Conservation (phyloP, 2,329 filamentous ascomycete species). For the Aspergillus eucalypticola region DNA sequence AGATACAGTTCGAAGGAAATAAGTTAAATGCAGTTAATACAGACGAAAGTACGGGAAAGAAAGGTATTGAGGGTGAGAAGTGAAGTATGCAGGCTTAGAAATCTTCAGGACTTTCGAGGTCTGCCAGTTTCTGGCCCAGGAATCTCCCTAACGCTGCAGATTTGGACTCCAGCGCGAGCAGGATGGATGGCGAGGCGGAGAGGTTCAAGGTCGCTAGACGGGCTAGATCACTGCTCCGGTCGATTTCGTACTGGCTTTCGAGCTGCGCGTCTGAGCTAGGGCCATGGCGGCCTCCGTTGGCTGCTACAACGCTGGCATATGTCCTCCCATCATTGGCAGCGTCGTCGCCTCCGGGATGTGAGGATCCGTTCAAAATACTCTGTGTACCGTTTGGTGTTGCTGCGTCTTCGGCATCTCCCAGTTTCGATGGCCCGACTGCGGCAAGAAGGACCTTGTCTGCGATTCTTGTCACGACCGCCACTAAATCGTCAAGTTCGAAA, state of each 20-base stretch:
- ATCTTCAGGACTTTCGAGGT: conserved; percentile 45
- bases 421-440: conserved; percentile 41
- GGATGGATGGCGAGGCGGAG: conserved; percentile 38
- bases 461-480: conserved; percentile 44
- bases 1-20: neutral
- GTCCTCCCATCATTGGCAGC: neutral
- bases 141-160: conserved; percentile 44
- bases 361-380: neutral
- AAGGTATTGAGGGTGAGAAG: neutral
- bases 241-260: conserved; percentile 42
- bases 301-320: neutral
- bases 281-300: conserved; percentile 9
- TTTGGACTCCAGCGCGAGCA: conserved; percentile 46
- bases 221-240: conserved; percentile 41
- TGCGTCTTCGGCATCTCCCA: conserved; percentile 17
- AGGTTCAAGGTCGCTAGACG: conserved; percentile 43
- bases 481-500: conserved; percentile 44
- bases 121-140: conserved; percentile 41
- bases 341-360: neutral
- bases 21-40: neutral
- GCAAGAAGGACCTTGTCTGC: conserved; percentile 47
- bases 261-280: conserved; percentile 29
- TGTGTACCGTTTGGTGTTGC: conserved; percentile 7
- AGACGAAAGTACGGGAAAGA: neutral
- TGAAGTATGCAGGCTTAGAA: conserved; percentile 27